Evolutionary conservation across 495 filamentous ascomycete species (phyloP).

Genomic region (Astrothelium subdiscretum): DNA sequence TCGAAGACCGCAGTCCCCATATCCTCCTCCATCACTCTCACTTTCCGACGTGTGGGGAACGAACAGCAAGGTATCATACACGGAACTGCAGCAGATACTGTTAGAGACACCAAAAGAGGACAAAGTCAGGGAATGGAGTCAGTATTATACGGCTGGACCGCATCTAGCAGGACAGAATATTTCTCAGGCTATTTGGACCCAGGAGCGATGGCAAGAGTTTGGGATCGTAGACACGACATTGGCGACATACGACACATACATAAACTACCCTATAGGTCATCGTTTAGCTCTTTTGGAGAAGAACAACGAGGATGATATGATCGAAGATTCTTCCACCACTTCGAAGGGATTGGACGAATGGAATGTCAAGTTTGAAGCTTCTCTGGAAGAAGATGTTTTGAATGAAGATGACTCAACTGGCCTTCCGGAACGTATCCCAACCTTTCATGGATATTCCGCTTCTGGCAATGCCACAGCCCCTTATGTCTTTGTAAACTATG

Average conservation of each 20-base stretch:
- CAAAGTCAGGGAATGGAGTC: conserved; percentile 68
- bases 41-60: conserved; percentile 9
- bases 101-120: conserved; percentile 56
- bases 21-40: conserved; percentile 29
- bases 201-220: conserved; percentile 72
- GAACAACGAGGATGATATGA: conserved; percentile 19
- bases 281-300: conserved; percentile 65
- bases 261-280: conserved; percentile 81
- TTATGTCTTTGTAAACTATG: conserved; percentile 82
- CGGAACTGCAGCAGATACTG: conserved; percentile 60
- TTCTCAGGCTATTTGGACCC: conserved; percentile 78
- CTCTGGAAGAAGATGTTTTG: conserved; percentile 75
- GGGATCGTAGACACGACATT: conserved; percentile 63
- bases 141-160: conserved; percentile 79
- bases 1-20: conserved; percentile 32
- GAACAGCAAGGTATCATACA: conserved; percentile 35
- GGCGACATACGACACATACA: conserved; percentile 74
- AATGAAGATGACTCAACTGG: conserved; percentile 69
- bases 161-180: conserved; percentile 86
- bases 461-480: conserved; percentile 78
- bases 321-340: not conserved
- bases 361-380: conserved; percentile 66
- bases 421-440: conserved; percentile 65
- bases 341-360: conserved; percentile 25
- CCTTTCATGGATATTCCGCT: conserved; percentile 92